Evolutionary conservation across 805 yeast species (phyloP).

Genomic region (Saturnispora gosingensis): DNA sequence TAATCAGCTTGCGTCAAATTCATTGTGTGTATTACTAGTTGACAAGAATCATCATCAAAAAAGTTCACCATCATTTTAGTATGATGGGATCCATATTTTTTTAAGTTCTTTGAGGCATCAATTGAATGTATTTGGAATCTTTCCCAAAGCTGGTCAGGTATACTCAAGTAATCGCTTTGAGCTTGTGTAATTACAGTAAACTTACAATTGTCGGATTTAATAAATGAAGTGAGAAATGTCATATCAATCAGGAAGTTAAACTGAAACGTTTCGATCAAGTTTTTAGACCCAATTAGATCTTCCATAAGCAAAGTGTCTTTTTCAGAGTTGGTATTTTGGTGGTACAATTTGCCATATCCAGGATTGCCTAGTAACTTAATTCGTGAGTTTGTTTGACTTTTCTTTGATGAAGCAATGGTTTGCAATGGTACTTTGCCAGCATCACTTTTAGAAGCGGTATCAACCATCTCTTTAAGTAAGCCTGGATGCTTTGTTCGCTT

Average conservation of each 20-base stretch:
- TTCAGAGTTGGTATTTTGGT: conserved; percentile 13
- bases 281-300: conserved; percentile 21
- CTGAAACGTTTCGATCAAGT: conserved; percentile 22
- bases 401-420: neutral
- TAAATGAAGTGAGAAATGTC: conserved; percentile 18
- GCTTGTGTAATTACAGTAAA: conserved; percentile 25
- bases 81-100: conserved; percentile 45
- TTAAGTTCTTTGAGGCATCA: conserved; percentile 22
- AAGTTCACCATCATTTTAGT: conserved; percentile 58
- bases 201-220: conserved; percentile 17
- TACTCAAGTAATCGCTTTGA: conserved; percentile 25
- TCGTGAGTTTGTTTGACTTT: conserved; percentile 15
- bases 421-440: neutral
- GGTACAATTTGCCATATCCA: conserved; percentile 15
- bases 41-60: conserved; percentile 36
- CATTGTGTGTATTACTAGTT: conserved; percentile 49
- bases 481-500: conserved; percentile 9
- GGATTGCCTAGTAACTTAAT: conserved; percentile 21
- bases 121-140: conserved; percentile 18
- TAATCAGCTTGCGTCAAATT: conserved; percentile 50
- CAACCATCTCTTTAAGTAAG: neutral
- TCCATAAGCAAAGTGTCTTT: conserved; percentile 21
- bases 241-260: conserved; percentile 28
- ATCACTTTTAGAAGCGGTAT: neutral
- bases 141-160: conserved; percentile 24